Evolutionary conservation across 139 green algal genomes (phyloP), one percentile per base, ranked within the genome.

Genomic region (Auxenochlorella pyrenoidosa): DNA sequence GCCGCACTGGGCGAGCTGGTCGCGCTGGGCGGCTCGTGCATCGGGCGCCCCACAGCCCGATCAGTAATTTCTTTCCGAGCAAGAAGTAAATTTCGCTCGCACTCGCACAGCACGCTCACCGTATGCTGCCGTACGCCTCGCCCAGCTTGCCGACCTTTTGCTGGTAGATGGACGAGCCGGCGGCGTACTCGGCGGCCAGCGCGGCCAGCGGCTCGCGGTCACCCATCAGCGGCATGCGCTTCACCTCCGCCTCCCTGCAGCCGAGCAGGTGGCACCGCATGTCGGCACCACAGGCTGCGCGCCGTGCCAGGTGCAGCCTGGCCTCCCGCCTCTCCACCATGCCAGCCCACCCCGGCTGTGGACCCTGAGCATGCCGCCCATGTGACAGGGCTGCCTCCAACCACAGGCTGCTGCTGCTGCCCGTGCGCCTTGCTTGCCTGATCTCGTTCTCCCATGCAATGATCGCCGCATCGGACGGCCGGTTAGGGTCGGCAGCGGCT

Each of bases 151-250:
- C 75, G 41, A 97, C 96, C 86, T 98, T 98, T 2, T 79, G n/a
- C 28, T 93, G 71, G 81, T 97, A 98, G 2, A 97, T 94, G 21
- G 88, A 54, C 76, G 88, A 95, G 44, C 95, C 94, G 30, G 88
- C 58, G 16, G 87, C 58, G 59, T 98, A 97, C 81, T 97, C 94
- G 90, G 90, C 89, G 79, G 28, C 70, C 70, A 88, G 70, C 34
- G 68, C 63, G 15, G 77, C 66, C 47, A 87, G 75, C 63, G 85
- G 79, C 66, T 91, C 75, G 0, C 59, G 68, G 47, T 82, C 58
- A 0, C 90, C 76, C 40, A 88, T 79, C 32, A 92, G 71, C 32
- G 75, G 84, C 41, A 60, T 13, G 43, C 77, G 59, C 54, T 60
- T 68, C 32, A 40, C 44, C 77, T 85, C 68, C 3, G 34, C 36